phyloP scores from a whole-genome alignment of 768 basidiomycete genomes.

The Agrocybe praecox region DNA sequence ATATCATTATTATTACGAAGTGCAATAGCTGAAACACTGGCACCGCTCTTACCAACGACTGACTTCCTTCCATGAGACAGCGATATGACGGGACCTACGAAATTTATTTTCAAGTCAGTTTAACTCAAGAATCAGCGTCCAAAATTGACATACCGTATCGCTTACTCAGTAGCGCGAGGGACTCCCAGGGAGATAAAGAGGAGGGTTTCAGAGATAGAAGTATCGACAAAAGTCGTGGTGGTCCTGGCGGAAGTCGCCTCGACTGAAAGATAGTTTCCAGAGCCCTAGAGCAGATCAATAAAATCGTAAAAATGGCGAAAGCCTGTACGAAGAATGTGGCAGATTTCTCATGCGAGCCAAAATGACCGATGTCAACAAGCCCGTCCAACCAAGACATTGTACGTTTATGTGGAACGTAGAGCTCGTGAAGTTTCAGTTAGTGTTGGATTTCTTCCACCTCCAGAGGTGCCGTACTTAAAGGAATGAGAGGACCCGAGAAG shows the following conservation, averaged over 20 bases:
- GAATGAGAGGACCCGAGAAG: too few species aligned
- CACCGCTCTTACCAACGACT: slow-evolving; percentile 5
- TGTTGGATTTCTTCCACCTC: too few species aligned
- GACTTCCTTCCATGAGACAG: slow-evolving; percentile 14
- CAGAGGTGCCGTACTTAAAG: too few species aligned
- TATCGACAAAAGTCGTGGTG: not conserved
- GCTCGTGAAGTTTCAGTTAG: too few species aligned
- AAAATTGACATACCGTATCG: slow-evolving; percentile 12
- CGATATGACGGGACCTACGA: slow-evolving; percentile 15
- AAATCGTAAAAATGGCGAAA: not conserved
- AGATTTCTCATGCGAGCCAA: not conserved
- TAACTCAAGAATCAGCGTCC: too few species aligned
- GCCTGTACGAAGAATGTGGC: not conserved
- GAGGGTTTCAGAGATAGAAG: not conserved
- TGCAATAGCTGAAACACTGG: not conserved
- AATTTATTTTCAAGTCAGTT: too few species aligned
- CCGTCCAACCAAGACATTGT: too few species aligned
- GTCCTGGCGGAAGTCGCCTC: not conserved
- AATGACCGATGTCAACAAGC: not conserved
- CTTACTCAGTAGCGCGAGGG: slow-evolving; percentile 4
- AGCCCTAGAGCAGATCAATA: not conserved
- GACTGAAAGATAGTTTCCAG: not conserved
- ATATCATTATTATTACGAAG: not conserved
- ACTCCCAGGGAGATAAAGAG: slow-evolving; percentile 5
- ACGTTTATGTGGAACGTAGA: too few species aligned